phyloP scores from a whole-genome alignment of 2,329 filamentous ascomycete species.

The Fusarium sp. region DNA sequence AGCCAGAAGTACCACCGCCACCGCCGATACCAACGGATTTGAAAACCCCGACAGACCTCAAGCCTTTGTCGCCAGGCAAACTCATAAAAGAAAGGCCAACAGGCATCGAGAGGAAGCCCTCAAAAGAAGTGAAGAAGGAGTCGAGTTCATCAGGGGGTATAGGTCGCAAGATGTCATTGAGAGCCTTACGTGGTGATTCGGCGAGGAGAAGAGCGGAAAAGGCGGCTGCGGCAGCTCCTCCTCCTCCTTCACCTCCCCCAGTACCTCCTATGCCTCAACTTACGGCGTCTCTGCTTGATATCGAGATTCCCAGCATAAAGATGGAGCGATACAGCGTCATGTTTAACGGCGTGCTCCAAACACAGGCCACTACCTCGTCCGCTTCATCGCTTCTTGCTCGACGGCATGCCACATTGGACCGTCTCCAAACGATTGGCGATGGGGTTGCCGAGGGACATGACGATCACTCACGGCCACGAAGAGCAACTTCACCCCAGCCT shows the following conservation, averaged over 20 bases:
- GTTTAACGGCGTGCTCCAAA: conserved; percentile 81
- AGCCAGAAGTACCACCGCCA: conserved; percentile 17
- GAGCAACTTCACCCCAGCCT: conserved; percentile 63
- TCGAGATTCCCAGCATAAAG: conserved; percentile 83
- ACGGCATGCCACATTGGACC: conserved; percentile 70
- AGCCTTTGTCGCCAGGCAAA: conserved; percentile 22
- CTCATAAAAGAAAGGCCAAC: conserved; percentile 23
- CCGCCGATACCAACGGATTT: conserved; percentile 1
- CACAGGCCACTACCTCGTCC: conserved; percentile 43
- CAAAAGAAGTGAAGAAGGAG: conserved; percentile 37
- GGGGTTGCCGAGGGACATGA: conserved; percentile 54
- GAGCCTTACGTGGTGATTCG: conserved; percentile 41
- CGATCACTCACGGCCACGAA: conserved; percentile 49
- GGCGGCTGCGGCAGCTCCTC: conserved; percentile 20
- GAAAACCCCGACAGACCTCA: not conserved
- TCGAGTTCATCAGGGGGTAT: conserved; percentile 36
- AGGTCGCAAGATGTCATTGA: conserved; percentile 44
- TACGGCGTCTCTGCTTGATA: conserved; percentile 65
- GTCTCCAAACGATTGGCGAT: conserved; percentile 66
- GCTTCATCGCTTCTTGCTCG: conserved; percentile 61
- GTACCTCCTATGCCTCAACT: conserved; percentile 22
- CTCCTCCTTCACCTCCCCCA: conserved; percentile 36
- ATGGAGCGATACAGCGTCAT: conserved; percentile 95
- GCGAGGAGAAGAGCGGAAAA: conserved; percentile 36
- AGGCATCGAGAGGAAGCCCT: conserved; percentile 19